These are phyloP conservation scores for Geotrichum aggregatum DNA, from an alignment of 1,139 yeast genomes.

Conservation along the genomic window DNA sequence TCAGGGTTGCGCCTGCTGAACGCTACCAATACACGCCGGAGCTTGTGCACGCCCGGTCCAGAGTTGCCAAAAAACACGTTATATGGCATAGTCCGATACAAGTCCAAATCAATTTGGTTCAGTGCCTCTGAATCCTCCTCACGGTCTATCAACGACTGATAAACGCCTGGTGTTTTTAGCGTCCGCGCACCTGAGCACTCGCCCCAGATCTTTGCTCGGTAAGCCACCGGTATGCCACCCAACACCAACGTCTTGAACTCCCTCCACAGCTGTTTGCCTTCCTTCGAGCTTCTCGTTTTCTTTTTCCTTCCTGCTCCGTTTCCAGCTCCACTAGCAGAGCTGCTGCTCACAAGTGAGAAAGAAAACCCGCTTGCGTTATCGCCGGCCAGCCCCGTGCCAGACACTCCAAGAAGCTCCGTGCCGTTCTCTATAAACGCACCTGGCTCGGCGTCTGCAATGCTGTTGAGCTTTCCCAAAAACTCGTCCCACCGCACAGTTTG, in stretches of 20 bases:
- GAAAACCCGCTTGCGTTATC: conserved; percentile 13
- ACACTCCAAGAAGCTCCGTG: conserved; percentile 42
- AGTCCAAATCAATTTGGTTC: conserved; percentile 53
- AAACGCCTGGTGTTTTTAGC: conserved; percentile 50
- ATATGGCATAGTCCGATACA: conserved; percentile 54
- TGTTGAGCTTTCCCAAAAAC: conserved; percentile 33
- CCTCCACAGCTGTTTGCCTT: conserved; percentile 31
- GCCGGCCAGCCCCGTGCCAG: conserved; percentile 35
- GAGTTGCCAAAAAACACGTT: conserved; percentile 53
- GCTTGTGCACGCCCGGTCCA: conserved; percentile 52
- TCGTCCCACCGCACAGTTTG: conserved; percentile 39
- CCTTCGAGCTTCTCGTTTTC: conserved; percentile 20
- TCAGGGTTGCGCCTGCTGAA: conserved; percentile 49
- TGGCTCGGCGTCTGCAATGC: conserved; percentile 18
- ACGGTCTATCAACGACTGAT: conserved; percentile 36
- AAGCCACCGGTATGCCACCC: conserved; percentile 49
- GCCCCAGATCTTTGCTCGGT: conserved; percentile 51
- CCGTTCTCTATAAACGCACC: conserved; percentile 30
- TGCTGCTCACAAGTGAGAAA: conserved; percentile 6
- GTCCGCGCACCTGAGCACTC: conserved; percentile 53
- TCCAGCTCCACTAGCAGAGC: neutral
- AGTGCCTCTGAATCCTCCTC: conserved; percentile 40
- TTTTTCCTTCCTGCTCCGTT: conserved; percentile 22
- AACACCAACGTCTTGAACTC: conserved; percentile 43
- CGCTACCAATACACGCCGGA: conserved; percentile 51